Evolutionary conservation across 306 rosid species (phyloP), one percentile per base, ranked within the genome.

Genomic region (Acmispon strigosus): DNA sequence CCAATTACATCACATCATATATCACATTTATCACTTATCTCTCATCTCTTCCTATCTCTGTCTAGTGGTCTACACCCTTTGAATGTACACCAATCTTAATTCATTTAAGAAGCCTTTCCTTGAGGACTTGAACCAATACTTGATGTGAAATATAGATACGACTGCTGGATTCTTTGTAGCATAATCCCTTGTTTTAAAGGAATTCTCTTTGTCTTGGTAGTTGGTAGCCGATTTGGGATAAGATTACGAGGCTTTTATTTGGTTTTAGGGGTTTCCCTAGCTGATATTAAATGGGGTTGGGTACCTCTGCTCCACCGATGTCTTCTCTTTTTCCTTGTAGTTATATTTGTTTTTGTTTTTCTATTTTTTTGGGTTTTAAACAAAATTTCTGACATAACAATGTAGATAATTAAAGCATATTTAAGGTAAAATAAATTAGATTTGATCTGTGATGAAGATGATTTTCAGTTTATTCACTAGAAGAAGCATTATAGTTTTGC

Each of bases 91-190:
- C 3, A 22, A 22, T 22, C 24, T 22, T 22, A 1, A 22, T 22
- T 22, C 24, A 56, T n/a, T n/a, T n/a, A n/a, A n/a, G n/a, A n/a
- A 59, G 69, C 41, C 11, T 14, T 80, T 62, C 74, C 50, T 18
- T 69, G 51, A 69, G 64, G 63, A 53, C 47, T 16, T 39, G 77
- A 54, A 45, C 58, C 58, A 59, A 53, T 66, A 41, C 50, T 58
- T 53, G 48, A 17, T 50, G 7, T 60, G 61, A 24, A 15, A 47
- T 59, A 24, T 52, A 37, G 71, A 47, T 74, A 27, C 18, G 18
- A 42, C 10, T 45, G 19, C 42, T 55, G 57, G 22, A 52, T 41
- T 52, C n/a, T 12, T 49, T 20, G 62, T 43, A 50, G 70, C 39
- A 27, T 37, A 73, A 20, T 22, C 19, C 18, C 15, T 4, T 10